Conservation (phyloP, 2,329 filamentous ascomycete genomes). For the Penicillium sp. region DNA sequence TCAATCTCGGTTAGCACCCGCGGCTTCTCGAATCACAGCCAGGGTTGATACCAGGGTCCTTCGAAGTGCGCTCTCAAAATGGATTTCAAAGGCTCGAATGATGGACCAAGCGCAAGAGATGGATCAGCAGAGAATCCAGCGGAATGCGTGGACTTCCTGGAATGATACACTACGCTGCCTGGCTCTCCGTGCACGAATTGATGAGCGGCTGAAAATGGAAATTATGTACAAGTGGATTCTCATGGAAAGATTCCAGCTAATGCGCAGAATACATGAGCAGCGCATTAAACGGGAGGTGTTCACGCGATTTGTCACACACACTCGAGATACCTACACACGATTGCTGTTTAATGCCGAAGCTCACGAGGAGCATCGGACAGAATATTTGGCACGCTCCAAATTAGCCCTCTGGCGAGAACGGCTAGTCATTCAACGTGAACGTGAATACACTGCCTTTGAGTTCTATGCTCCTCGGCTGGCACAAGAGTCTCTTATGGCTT, state of each 20-base stretch:
- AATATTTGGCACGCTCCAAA: constrained; percentile 36
- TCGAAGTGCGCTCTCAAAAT: constrained; percentile 49
- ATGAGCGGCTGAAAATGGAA: constrained; percentile 57
- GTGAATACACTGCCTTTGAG: constrained; percentile 43
- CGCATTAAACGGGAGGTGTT: constrained; percentile 41
- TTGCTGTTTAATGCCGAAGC: constrained; percentile 39
- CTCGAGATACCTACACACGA: constrained; percentile 36
- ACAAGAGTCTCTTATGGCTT: constrained; percentile 41
- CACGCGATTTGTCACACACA: constrained; percentile 41
- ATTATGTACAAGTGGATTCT: constrained; percentile 63
- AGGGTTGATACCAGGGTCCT: constrained; percentile 49
- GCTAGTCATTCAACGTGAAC: constrained; percentile 39
- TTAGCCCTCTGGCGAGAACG: constrained; percentile 40
- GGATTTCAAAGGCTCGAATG: constrained; percentile 49
- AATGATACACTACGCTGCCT: constrained; percentile 60
- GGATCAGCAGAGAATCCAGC: constrained; percentile 54
- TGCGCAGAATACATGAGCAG: constrained; percentile 42
- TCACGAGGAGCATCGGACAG: constrained; percentile 33
- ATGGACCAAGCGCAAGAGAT: constrained; percentile 51
- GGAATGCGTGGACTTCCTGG: constrained; percentile 61
- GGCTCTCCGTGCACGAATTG: constrained; percentile 53
- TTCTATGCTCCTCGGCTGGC: constrained; percentile 45
- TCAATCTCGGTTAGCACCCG: constrained; percentile 44
- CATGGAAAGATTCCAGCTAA: constrained; percentile 45
- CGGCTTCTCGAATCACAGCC: constrained; percentile 42